Conservation (phyloP, 495 filamentous ascomycete genomes). For the Aspergillus carlsbadensis region DNA sequence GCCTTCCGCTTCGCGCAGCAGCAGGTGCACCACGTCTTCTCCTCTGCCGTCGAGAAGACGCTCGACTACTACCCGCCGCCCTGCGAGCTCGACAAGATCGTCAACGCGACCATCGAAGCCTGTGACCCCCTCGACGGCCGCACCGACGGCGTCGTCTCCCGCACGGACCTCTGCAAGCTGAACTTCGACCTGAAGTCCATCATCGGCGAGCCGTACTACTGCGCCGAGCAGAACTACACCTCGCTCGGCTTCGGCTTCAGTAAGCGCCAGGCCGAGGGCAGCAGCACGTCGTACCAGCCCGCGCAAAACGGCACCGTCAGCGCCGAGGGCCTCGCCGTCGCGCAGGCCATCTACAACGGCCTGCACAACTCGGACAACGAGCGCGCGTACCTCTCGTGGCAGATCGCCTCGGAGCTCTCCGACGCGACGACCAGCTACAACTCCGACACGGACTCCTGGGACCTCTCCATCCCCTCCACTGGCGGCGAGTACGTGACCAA, state of each 20-base stretch:
- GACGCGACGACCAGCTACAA: slow-evolving; percentile 47
- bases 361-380: slow-evolving; percentile 42
- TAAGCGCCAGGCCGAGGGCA: slow-evolving; percentile 31
- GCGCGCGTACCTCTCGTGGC: slow-evolving; percentile 48
- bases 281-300: slow-evolving; percentile 21
- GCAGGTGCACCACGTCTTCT: slow-evolving; percentile 42
- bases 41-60: slow-evolving; percentile 75
- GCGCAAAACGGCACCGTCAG: slow-evolving; percentile 47
- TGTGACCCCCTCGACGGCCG: slow-evolving; percentile 51
- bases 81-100: slow-evolving; percentile 74
- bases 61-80: slow-evolving; percentile 75
- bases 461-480: slow-evolving; percentile 30
- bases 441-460: slow-evolving; percentile 34
- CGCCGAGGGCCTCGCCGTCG: slow-evolving; percentile 36
- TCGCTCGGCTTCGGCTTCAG: slow-evolving; percentile 35
- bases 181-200: slow-evolving; percentile 37
- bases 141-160: slow-evolving; percentile 47
- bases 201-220: slow-evolving; percentile 46
- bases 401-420: slow-evolving; percentile 36
- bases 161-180: slow-evolving; percentile 48
- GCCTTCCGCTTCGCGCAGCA: slow-evolving; percentile 47
- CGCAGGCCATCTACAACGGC: slow-evolving; percentile 41
- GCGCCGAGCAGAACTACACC: slow-evolving; percentile 13
- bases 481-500: slow-evolving; percentile 31
- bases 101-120: slow-evolving; percentile 59